A percentile compares a stretch with the other conserved stretches of the same genome.
Evolutionary conservation across 495 filamentous ascomycete species (phyloP).

Genomic region (Cairneyella variabilis): DNA sequence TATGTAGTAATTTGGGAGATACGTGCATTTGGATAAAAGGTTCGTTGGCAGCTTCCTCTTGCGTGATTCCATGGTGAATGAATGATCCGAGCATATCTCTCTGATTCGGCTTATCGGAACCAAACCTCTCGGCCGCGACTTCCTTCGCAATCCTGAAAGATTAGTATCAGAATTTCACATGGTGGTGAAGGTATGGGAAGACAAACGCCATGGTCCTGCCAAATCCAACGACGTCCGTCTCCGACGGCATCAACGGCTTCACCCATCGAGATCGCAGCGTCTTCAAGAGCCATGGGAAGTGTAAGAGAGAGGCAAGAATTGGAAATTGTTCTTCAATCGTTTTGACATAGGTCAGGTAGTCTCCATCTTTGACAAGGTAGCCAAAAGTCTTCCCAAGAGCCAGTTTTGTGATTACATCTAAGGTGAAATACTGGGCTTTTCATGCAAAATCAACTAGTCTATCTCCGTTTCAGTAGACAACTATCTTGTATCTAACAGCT

Average conservation of each 20-base stretch:
- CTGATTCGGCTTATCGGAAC: slow-evolving; percentile 21
- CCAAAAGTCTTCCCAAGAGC: slow-evolving; percentile 40
- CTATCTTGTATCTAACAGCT: slow-evolving; percentile 32
- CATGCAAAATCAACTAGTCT: slow-evolving; percentile 38
- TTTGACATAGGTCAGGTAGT: slow-evolving; percentile 37
- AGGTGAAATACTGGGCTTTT: slow-evolving; percentile 38
- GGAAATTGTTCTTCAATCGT: slow-evolving; percentile 2
- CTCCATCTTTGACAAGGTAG: slow-evolving; percentile 33
- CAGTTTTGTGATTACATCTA: slow-evolving; percentile 42
- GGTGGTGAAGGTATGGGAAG: background rate
- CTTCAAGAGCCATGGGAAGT: slow-evolving; percentile 18
- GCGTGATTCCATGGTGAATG: slow-evolving; percentile 33
- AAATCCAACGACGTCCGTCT: slow-evolving; percentile 45
- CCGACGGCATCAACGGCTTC: slow-evolving; percentile 40
- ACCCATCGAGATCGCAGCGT: slow-evolving; percentile 32
- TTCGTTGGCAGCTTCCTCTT: slow-evolving; percentile 36
- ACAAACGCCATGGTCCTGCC: slow-evolving; percentile 46
- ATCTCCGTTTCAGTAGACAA: slow-evolving; percentile 1
- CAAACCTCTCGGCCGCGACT: slow-evolving; percentile 31
- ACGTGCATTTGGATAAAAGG: slow-evolving; percentile 32
- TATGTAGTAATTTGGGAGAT: background rate
- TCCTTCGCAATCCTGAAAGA: slow-evolving; percentile 12
- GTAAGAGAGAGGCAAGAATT: background rate
- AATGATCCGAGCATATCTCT: slow-evolving; percentile 43
- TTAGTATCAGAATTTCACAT: too few relatives aligned